Evolutionary conservation across 371 early-diverging fungal genomes (phyloP), one percentile per base, ranked within the genome.

Genomic region (Actinomortierella ambigua): DNA sequence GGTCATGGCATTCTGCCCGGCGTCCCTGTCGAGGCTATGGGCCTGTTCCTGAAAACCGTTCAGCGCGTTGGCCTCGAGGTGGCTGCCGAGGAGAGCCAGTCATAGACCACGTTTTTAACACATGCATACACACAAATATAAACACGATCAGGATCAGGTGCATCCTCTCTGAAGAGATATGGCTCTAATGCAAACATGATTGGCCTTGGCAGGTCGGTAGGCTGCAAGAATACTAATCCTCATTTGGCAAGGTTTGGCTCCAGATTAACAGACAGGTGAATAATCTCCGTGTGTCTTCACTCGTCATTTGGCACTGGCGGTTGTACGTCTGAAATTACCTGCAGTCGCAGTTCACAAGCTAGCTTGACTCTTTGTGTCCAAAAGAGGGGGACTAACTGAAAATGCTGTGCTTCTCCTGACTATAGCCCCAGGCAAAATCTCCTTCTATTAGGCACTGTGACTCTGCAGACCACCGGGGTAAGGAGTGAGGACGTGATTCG

Each of bases 1-100:
- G 99, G 99, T 23, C 99, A 98, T 76, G 99, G 99, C 34, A 95
- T 96, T 77, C 78, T 90, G 61, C 93, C 93, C 11, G 81, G 81
- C 17, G 90, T 91, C 55, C 86, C 87, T 58, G 90, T 91, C 7
- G 92, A 92, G 68, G 86, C 83, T 24, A 79, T 93, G 57, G 82
- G 79, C 34, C 81, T 86, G 20, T 93, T 90, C 61, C 65, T 93
- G 57, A 88, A 91, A 70, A 81, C 88, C 9, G 86, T 91, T 9
- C 67, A 73, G 51, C 73, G 73, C 42, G 73, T 73, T 17, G 73
- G 73, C 9, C 57, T 66, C 48, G 73, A 73, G 54, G 61, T 73
- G 53, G 73, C 71, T 2, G 62, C 73, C 0, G 63, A 73, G 57
- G 53, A 55, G 57, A 53, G 55, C 41, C 26, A 2, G 54, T 54